phyloP scores from a whole-genome alignment of 2,329 filamentous ascomycete species.

The Trichoderma oligosporum region DNA sequence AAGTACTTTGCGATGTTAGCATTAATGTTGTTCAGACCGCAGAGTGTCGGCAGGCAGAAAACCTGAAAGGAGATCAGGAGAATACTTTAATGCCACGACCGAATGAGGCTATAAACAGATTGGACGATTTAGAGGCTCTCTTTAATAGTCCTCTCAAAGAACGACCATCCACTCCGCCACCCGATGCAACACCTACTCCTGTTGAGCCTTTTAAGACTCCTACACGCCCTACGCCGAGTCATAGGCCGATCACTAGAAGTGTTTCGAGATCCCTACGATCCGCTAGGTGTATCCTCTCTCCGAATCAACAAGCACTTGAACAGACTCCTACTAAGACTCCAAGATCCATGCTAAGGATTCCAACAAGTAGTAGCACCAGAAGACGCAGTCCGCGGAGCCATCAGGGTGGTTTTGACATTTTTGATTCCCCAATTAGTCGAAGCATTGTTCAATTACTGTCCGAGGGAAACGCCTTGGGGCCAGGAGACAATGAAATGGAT shows the following conservation, averaged over 20 bases:
- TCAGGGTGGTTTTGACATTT: constrained; percentile 38
- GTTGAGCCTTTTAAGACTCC: constrained; percentile 58
- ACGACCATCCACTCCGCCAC: constrained; percentile 52
- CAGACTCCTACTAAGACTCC: constrained; percentile 49
- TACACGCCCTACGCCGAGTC: constrained; percentile 57
- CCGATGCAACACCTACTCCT: constrained; percentile 39
- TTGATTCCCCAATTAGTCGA: constrained; percentile 57
- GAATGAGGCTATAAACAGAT: constrained; percentile 30
- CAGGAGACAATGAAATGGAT: constrained; percentile 43
- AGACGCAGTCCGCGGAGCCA: constrained; percentile 44
- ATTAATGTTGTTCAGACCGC: constrained; percentile 50
- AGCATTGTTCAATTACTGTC: constrained; percentile 63
- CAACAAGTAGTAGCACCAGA: constrained; percentile 32
- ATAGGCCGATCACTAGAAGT: constrained; percentile 59
- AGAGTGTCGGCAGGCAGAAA: constrained; percentile 37
- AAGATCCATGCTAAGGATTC: constrained; percentile 27
- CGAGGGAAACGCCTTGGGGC: constrained; percentile 47
- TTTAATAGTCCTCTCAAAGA: constrained; percentile 55
- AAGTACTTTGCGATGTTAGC: constrained; percentile 56
- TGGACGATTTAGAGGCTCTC: constrained; percentile 59
- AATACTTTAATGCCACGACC: constrained; percentile 42
- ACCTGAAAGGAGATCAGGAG: constrained; percentile 41
- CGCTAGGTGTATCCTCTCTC: constrained; percentile 42
- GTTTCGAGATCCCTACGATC: constrained; percentile 55
- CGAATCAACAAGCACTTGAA: constrained; percentile 41